These are phyloP conservation scores for Eutypa lata DNA, from an alignment of 2,329 filamentous ascomycete genomes.

Conservation along the genomic window DNA sequence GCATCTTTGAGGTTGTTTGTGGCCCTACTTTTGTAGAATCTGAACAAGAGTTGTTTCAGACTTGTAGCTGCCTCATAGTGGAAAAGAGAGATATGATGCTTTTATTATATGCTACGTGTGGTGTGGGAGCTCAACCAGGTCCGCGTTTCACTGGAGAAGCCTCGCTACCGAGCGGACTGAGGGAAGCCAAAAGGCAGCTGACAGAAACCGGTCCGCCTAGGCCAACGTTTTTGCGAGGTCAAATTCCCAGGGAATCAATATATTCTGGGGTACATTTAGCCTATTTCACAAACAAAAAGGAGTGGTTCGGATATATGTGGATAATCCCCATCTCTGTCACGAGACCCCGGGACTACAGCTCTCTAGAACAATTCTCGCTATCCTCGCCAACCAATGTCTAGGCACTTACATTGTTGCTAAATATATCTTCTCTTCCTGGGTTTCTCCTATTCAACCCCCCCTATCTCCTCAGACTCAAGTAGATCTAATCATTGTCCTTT, in stretches of 20 bases:
- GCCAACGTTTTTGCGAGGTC: neutral
- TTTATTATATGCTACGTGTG: neutral
- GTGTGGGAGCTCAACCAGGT: too few species aligned
- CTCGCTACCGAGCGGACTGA: neutral
- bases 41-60: neutral
- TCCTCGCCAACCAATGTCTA: neutral
- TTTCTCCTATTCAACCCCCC: too few species aligned
- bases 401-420: neutral
- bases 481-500: too few species aligned
- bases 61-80: neutral
- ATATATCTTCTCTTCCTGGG: too few species aligned
- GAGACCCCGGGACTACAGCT: neutral
- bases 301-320: neutral
- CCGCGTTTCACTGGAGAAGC: neutral
- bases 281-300: neutral
- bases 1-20: neutral
- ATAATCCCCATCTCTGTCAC: neutral
- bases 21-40: neutral
- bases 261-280: neutral
- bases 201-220: neutral
- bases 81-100: neutral
- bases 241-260: too few species aligned
- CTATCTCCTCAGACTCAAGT: too few species aligned
- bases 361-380: neutral
- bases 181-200: neutral